Evolutionary conservation across 2,329 filamentous ascomycete species (phyloP).

Genomic region (Fusarium duplospermum): DNA sequence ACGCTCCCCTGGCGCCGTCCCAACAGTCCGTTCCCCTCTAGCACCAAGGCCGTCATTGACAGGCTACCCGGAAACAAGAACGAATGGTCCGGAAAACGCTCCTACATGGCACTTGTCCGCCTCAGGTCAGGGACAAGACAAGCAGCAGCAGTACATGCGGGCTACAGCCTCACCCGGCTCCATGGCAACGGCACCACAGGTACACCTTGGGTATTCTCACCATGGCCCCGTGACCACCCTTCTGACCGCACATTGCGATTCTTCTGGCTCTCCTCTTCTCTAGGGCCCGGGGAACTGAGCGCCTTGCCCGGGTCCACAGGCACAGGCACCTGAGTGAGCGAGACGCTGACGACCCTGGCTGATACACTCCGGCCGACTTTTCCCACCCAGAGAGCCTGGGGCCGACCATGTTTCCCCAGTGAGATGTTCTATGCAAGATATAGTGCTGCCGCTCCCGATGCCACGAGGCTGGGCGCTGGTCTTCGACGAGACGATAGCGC

Average conservation of each 20-base stretch:
- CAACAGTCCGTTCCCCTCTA: constrained; percentile 22
- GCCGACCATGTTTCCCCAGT: constrained; percentile 21
- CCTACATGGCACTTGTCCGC: constrained; percentile 22
- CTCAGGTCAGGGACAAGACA: constrained; percentile 22
- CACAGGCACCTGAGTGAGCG: constrained; percentile 9
- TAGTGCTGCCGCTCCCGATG: constrained; percentile 26
- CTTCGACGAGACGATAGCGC: not conserved
- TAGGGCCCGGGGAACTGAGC: constrained; percentile 26
- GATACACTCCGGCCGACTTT: constrained; percentile 10
- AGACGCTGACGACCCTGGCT: constrained; percentile 17
- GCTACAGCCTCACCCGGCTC: constrained; percentile 28
- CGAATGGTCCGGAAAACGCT: constrained; percentile 31
- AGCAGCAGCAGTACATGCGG: constrained; percentile 19
- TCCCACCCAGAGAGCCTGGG: constrained; percentile 5
- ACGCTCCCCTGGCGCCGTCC: constrained; percentile 23
- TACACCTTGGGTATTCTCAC: constrained; percentile 29
- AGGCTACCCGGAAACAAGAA: constrained; percentile 36
- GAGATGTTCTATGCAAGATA: constrained; percentile 41
- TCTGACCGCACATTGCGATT: constrained; percentile 41
- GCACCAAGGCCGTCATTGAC: constrained; percentile 27
- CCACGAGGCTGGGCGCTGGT: not conserved
- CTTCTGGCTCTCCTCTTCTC: constrained; percentile 14
- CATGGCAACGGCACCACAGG: constrained; percentile 12
- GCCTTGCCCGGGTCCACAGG: constrained; percentile 27
- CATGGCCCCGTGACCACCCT: constrained; percentile 26